Percentiles rank a stretch among this genome's conserved stretches.
These are phyloP conservation scores for Exophiala oligosperma DNA, from an alignment of 2,329 filamentous ascomycete species.

Conservation along the genomic window DNA sequence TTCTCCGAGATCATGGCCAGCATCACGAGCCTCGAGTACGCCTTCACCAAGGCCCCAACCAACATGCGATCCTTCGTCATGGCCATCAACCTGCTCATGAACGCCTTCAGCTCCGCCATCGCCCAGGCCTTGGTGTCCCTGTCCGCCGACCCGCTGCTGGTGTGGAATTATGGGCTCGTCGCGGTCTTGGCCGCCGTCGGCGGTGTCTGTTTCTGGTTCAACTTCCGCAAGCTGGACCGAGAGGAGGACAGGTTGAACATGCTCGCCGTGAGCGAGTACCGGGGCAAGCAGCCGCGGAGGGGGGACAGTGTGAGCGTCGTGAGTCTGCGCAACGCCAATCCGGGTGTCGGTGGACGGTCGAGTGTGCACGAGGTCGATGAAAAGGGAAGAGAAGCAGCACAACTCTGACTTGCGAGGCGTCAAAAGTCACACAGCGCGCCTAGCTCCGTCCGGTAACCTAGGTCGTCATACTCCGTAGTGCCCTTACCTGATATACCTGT, in stretches of 20 bases:
- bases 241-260: conserved; percentile 68
- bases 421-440: too few relatives aligned
- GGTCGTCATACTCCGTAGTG: too few relatives aligned
- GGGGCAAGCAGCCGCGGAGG: conserved; percentile 12
- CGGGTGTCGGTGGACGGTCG: too few relatives aligned
- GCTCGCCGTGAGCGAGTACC: conserved; percentile 21
- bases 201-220: conserved; percentile 67
- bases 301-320: neutral
- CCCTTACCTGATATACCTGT: too few relatives aligned
- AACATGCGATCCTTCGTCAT: conserved; percentile 75
- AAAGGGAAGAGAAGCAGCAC: too few relatives aligned
- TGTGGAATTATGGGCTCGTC: conserved; percentile 70
- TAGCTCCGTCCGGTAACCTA: too few relatives aligned
- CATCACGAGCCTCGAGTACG: conserved; percentile 69
- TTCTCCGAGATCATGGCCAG: conserved; percentile 38
- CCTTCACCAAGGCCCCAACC: conserved; percentile 73
- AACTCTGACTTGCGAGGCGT: too few relatives aligned
- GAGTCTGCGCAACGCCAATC: neutral
- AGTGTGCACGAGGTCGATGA: too few relatives aligned
- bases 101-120: conserved; percentile 66
- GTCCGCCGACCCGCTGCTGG: conserved; percentile 63
- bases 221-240: conserved; percentile 63
- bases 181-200: conserved; percentile 64
- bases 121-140: conserved; percentile 68
- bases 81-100: conserved; percentile 69